phyloP scores from a whole-genome alignment of 768 basidiomycete species.

The Tylopilus felleus region DNA sequence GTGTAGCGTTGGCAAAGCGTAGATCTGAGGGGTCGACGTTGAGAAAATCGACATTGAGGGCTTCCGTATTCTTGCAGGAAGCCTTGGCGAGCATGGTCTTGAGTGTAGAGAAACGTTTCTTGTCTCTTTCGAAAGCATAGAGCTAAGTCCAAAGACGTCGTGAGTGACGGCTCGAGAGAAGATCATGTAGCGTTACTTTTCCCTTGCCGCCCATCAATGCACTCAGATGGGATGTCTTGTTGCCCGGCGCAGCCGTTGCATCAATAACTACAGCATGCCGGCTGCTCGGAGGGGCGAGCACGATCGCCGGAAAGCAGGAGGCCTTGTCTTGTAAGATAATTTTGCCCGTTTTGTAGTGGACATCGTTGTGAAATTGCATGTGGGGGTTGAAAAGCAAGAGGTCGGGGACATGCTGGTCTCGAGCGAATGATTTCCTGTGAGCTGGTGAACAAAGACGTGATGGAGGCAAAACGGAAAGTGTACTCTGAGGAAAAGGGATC shows the following conservation, averaged over 20 bases:
- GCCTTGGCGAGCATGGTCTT: conserved; percentile 84
- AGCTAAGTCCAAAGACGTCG: conserved; percentile 42
- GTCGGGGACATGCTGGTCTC: conserved; percentile 79
- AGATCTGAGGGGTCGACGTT: conserved; percentile 63
- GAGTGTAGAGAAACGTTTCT: conserved; percentile 76
- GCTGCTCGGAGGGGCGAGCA: conserved; percentile 70
- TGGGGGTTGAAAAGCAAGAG: conserved; percentile 75
- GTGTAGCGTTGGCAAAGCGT: conserved; percentile 66
- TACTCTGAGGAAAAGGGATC: conserved; percentile 56
- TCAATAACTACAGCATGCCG: conserved; percentile 67
- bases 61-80: conserved; percentile 73
- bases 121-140: conserved; percentile 88
- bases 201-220: conserved; percentile 83
- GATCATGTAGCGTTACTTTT: conserved; percentile 46
- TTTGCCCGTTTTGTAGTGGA: conserved; percentile 71
- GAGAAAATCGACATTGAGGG: conserved; percentile 82
- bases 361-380: conserved; percentile 63
- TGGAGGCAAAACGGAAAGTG: background rate
- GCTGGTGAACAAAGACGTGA: conserved; percentile 1
- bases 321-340: conserved; percentile 97
- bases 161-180: background rate
- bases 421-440: conserved; percentile 57
- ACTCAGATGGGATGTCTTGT: conserved; percentile 93
- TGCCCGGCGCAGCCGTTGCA: conserved; percentile 95
- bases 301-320: conserved; percentile 90